These are phyloP conservation scores for Pseudotsuga menziesii DNA, from an alignment of 75 land plant genomes.

Conservation along the genomic window DNA sequence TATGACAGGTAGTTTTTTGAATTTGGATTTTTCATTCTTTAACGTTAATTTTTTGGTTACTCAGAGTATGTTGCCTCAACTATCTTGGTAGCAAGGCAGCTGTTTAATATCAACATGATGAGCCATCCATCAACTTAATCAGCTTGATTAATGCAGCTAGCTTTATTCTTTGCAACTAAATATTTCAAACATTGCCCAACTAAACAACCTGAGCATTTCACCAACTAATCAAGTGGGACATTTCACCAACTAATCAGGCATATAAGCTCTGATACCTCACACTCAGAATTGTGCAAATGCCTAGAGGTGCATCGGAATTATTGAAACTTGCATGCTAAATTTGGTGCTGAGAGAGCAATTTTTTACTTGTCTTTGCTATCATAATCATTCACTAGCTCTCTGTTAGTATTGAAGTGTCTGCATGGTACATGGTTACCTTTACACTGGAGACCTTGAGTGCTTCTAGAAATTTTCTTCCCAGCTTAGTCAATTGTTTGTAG, in stretches of 20 bases:
- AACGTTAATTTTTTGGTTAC: conserved; percentile 66
- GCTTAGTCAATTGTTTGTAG: neutral
- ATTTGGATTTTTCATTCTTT: conserved; percentile 17
- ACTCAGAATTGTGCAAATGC: conserved; percentile 12
- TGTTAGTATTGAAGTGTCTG: neutral
- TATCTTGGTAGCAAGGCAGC: conserved; percentile 74
- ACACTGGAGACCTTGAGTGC: neutral
- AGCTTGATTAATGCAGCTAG: conserved; percentile 67
- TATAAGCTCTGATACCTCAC: conserved; percentile 55
- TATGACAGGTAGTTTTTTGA: neutral
- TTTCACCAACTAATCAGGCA: conserved; percentile 48
- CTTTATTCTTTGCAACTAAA: conserved; percentile 66
- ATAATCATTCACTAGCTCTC: neutral
- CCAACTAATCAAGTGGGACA: conserved; percentile 70
- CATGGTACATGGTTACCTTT: neutral
- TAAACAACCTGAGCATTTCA: conserved; percentile 57
- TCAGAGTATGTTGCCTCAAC: conserved; percentile 67
- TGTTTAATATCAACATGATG: conserved; percentile 49
- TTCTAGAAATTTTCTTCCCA: neutral
- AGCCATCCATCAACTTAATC: conserved; percentile 43
- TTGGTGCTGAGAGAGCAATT: conserved; percentile 4
- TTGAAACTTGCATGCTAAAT: conserved; percentile 8
- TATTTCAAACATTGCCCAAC: conserved; percentile 50
- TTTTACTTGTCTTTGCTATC: neutral
- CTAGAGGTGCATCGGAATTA: conserved; percentile 9